These are phyloP conservation scores for Aspergillus tamarii DNA, from an alignment of 2,329 filamentous ascomycete species.

Conservation along the genomic window DNA sequence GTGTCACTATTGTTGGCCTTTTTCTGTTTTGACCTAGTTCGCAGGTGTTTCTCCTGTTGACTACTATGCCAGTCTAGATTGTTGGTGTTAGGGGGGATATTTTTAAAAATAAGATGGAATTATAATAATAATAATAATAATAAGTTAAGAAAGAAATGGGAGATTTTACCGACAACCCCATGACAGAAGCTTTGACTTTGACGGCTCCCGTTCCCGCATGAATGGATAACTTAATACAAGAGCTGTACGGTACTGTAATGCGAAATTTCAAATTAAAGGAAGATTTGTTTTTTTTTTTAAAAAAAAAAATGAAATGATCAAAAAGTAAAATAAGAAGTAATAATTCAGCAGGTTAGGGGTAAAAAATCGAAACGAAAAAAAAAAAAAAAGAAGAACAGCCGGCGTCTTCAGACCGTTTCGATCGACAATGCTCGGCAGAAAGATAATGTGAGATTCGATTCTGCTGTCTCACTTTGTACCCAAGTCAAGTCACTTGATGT, in stretches of 20 bases:
- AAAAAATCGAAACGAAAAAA: not conserved
- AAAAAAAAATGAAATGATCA: not conserved
- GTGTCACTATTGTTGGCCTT: conserved; percentile 3
- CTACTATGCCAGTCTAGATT: not conserved
- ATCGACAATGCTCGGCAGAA: conserved; percentile 18
- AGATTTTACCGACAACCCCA: not conserved
- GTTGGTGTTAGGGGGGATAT: no score
- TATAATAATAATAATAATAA: not conserved
- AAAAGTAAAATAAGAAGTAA: not conserved
- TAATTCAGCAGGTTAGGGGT: not conserved
- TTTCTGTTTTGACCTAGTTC: not conserved
- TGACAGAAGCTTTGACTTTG: conserved; percentile 8
- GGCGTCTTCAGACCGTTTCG: conserved; percentile 21
- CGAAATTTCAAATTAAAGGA: not conserved
- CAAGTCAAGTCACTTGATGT: not conserved
- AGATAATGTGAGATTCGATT: conserved; percentile 17
- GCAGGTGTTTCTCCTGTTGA: not conserved
- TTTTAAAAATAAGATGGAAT: not conserved
- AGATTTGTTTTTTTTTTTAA: not conserved
- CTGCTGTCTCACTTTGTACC: conserved; percentile 12
- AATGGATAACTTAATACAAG: not conserved
- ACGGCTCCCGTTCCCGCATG: conserved; percentile 1
- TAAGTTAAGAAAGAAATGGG: not conserved
- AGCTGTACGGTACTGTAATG: not conserved
- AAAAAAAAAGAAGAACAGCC: not conserved